Conservation (phyloP, 768 basidiomycete species). For the Boletus vermiculosoides region DNA sequence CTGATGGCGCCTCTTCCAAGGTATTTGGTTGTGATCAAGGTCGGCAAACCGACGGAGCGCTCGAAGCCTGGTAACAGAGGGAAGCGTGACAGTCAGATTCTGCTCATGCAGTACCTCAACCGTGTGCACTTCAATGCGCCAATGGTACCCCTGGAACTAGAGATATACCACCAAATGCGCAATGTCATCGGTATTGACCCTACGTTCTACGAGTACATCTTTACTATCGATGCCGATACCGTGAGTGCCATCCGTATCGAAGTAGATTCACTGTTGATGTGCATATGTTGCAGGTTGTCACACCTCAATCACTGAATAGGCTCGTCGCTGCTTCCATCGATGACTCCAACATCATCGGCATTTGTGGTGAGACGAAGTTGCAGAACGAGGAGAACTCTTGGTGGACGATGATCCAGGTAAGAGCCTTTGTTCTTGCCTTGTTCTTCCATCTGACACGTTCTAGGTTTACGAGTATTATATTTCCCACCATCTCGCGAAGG, state of each 20-base stretch:
- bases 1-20: conserved; percentile 27
- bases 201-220: conserved; percentile 74
- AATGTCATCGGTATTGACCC: conserved; percentile 73
- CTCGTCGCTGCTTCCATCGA: conserved; percentile 61
- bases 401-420: conserved; percentile 77
- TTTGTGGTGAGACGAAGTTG: conserved; percentile 68
- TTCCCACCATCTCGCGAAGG: conserved; percentile 64
- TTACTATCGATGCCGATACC: conserved; percentile 70
- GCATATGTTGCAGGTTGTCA: conserved; percentile 46
- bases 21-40: conserved; percentile 62
- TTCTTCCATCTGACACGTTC: conserved; percentile 2
- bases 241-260: conserved; percentile 31
- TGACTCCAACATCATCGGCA: conserved; percentile 62
- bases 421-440: background rate
- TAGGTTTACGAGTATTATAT: conserved; percentile 71
- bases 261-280: conserved; percentile 12
- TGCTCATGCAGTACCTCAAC: conserved; percentile 66
- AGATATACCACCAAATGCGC: conserved; percentile 74
- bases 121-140: conserved; percentile 66
- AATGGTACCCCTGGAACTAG: conserved; percentile 64
- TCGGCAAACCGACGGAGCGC: conserved; percentile 66
- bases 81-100: conserved; percentile 67
- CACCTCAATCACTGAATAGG: conserved; percentile 64
- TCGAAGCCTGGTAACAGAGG: conserved; percentile 66
- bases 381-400: conserved; percentile 68